Percentiles rank a stretch among this genome's conserved stretches.
Evolutionary conservation across 805 yeast species (phyloP).

Genomic region (Candida ulmi): DNA sequence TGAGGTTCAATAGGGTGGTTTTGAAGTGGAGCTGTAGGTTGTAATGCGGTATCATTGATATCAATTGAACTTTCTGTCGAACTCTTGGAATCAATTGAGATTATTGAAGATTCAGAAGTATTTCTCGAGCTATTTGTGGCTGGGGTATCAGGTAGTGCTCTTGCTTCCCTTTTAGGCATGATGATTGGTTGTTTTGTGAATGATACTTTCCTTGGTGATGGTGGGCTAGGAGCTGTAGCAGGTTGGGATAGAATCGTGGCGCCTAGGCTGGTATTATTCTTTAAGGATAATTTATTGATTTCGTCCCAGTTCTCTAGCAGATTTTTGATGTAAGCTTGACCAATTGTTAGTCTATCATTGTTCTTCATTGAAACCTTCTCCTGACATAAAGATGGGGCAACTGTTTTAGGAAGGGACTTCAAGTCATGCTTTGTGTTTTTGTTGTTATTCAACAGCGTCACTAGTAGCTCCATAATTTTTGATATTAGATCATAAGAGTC

Average conservation of each 20-base stretch:
- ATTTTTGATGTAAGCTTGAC: slow-evolving; percentile 48
- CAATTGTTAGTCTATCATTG: slow-evolving; percentile 43
- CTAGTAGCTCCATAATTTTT: slow-evolving; percentile 41
- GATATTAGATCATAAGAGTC: slow-evolving; percentile 28
- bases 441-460: slow-evolving; percentile 32
- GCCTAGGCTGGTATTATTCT: slow-evolving; percentile 1
- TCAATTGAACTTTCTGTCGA: not conserved
- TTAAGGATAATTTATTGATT: slow-evolving; percentile 18
- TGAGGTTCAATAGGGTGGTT: no score
- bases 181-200: slow-evolving; percentile 4
- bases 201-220: slow-evolving; percentile 13
- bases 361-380: slow-evolving; percentile 36
- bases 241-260: not conserved
- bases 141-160: slow-evolving; percentile 11
- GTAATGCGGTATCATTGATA: no score
- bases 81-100: slow-evolving; percentile 7
- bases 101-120: slow-evolving; percentile 12
- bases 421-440: slow-evolving; percentile 37
- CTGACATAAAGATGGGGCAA: slow-evolving; percentile 48
- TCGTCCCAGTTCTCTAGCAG: slow-evolving; percentile 45
- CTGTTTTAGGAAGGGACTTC: slow-evolving; percentile 18
- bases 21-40: no score
- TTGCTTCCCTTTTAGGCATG: slow-evolving; percentile 12
- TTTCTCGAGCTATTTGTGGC: slow-evolving; percentile 1
- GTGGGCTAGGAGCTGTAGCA: slow-evolving; percentile 10